These are phyloP conservation scores for Gaillardinia entomophila DNA, from an alignment of 805 yeast species.

Conservation along the genomic window DNA sequence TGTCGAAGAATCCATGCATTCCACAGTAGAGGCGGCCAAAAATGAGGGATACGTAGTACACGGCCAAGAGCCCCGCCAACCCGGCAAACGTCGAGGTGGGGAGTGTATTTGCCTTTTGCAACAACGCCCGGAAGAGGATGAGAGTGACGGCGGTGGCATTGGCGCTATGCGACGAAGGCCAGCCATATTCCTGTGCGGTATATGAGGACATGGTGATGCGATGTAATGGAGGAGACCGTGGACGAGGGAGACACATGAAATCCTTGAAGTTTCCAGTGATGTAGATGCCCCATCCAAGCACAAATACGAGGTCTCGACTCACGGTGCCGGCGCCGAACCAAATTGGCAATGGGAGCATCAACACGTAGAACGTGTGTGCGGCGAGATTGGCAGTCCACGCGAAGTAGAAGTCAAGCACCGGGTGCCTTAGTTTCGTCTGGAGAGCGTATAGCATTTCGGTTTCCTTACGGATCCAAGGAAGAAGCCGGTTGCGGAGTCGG, in stretches of 20 bases:
- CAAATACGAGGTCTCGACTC: slow-evolving; percentile 55
- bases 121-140: slow-evolving; percentile 21
- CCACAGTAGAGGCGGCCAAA: slow-evolving; percentile 90
- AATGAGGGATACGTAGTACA: slow-evolving; percentile 62
- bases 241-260: slow-evolving; percentile 84
- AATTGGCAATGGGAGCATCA: slow-evolving; percentile 77
- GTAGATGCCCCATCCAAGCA: slow-evolving; percentile 67
- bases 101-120: slow-evolving; percentile 4
- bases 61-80: slow-evolving; percentile 11
- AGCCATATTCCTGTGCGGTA: slow-evolving; percentile 90
- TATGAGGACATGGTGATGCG: slow-evolving; percentile 87
- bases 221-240: slow-evolving; percentile 84
- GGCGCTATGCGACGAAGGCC: slow-evolving; percentile 92
- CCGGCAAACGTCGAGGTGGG: slow-evolving; percentile 10
- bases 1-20: slow-evolving; percentile 91
- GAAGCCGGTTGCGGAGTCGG: slow-evolving; percentile 44
- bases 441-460: slow-evolving; percentile 51
- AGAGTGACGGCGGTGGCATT: slow-evolving; percentile 83
- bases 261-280: slow-evolving; percentile 76
- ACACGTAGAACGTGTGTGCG: slow-evolving; percentile 87
- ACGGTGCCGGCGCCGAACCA: slow-evolving; percentile 67
- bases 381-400: slow-evolving; percentile 87
- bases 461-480: slow-evolving; percentile 59
- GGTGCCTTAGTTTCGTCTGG: slow-evolving; percentile 48
- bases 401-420: slow-evolving; percentile 64